A percentile compares a stretch with the other conserved stretches of the same genome.
These are phyloP conservation scores for Coniella vitis DNA, from an alignment of 2,329 filamentous ascomycete genomes.

Conservation along the genomic window DNA sequence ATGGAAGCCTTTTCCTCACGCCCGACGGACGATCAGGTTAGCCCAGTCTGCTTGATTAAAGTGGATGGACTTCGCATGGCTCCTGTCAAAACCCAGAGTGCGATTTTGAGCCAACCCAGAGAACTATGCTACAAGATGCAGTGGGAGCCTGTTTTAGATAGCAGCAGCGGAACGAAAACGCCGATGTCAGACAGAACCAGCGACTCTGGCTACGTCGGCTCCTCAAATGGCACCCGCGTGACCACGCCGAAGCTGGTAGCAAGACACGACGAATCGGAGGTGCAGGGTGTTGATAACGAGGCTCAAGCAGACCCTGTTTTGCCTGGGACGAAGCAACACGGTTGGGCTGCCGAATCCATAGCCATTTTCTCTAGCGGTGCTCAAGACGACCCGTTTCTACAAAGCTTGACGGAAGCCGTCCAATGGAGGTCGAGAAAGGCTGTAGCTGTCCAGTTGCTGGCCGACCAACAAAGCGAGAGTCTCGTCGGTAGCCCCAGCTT, in stretches of 20 bases:
- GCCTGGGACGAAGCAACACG: not conserved
- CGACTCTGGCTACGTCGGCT: conserved; percentile 5
- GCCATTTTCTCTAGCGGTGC: not conserved
- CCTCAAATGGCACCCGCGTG: conserved; percentile 1
- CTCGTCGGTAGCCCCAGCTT: conserved; percentile 4
- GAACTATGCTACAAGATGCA: conserved; percentile 22
- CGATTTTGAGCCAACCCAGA: conserved; percentile 11
- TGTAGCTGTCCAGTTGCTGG: conserved; percentile 14
- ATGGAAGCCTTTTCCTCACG: conserved; percentile 17
- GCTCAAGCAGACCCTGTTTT: not conserved
- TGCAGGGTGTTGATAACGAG: not conserved
- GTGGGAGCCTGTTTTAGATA: conserved; percentile 17
- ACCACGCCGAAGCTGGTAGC: not conserved
- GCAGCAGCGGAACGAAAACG: not conserved
- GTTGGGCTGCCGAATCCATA: conserved; percentile 1
- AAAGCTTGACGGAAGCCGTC: not conserved
- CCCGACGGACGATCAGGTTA: not conserved
- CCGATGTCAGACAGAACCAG: not conserved
- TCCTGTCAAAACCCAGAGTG: conserved; percentile 8
- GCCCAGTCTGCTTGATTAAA: conserved; percentile 14
- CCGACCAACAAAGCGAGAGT: not conserved
- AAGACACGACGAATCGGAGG: not conserved
- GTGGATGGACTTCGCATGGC: conserved; percentile 20
- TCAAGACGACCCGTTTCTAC: not conserved
- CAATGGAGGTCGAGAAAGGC: not conserved